These are phyloP conservation scores for Ceratobasidium papillatum DNA, from an alignment of 1,284 basidiomycete species.

Conservation along the genomic window DNA sequence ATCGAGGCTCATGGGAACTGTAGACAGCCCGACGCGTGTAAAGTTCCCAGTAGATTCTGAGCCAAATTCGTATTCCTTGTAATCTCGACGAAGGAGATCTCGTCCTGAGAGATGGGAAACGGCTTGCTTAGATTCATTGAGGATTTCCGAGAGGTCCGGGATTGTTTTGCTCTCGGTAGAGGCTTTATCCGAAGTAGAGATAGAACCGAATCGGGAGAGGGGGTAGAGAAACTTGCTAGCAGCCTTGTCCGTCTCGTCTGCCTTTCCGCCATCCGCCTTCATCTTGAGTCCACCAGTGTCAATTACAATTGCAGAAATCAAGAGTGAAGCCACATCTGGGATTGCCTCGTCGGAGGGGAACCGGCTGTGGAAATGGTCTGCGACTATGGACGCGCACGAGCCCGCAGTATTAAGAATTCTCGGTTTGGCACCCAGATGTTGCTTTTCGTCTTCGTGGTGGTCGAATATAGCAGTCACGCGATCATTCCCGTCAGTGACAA, in stretches of 20 bases:
- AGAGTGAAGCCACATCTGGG: conserved; percentile 64
- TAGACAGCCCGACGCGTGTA: conserved; percentile 71
- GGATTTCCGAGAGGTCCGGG: conserved; percentile 58
- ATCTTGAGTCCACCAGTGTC: conserved; percentile 81
- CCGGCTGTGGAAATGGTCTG: conserved; percentile 59
- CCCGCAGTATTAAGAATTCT: conserved; percentile 74
- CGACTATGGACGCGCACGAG: conserved; percentile 82
- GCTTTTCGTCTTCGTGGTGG: conserved; percentile 89
- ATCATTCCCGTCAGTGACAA: conserved; percentile 53
- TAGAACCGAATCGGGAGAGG: conserved; percentile 56
- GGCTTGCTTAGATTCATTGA: conserved; percentile 71
- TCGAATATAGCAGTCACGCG: conserved; percentile 76
- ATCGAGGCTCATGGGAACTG: conserved; percentile 76
- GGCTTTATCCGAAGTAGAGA: not conserved
- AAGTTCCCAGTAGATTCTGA: conserved; percentile 56
- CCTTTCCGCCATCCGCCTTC: conserved; percentile 69
- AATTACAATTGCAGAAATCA: conserved; percentile 81
- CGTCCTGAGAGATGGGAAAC: conserved; percentile 72
- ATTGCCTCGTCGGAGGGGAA: conserved; percentile 58
- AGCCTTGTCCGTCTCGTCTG: conserved; percentile 66
- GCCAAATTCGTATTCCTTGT: conserved; percentile 81
- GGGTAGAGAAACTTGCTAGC: conserved; percentile 65
- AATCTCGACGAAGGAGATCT: conserved; percentile 89
- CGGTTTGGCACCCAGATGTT: conserved; percentile 68
- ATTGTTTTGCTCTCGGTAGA: conserved; percentile 43